A percentile compares a stretch with the other conserved stretches of the same genome.
These are phyloP conservation scores for Discostella pseudostelligera DNA, from an alignment of 108 stramenopile genomes.

Conservation along the genomic window DNA sequence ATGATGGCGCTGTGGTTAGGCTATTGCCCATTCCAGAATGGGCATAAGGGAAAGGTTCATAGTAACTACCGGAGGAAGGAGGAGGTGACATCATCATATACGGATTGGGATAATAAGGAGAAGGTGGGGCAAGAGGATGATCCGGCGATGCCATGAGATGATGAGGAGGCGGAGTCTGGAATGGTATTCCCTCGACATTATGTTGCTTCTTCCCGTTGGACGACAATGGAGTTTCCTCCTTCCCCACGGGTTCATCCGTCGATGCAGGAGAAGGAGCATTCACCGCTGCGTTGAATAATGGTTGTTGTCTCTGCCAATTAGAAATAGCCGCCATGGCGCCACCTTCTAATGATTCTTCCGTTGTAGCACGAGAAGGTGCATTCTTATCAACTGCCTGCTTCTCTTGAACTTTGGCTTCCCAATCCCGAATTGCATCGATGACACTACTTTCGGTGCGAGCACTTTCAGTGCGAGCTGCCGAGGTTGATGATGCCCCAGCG, in stretches of 20 bases:
- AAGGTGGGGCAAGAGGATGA: constrained; percentile 3
- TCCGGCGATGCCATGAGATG: constrained; percentile 5
- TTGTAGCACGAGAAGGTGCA: constrained; percentile 15
- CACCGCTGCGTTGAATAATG: neutral
- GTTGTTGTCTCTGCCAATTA: neutral
- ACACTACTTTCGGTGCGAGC: too few relatives aligned
- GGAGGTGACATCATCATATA: neutral
- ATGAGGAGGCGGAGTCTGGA: neutral
- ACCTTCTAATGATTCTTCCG: constrained; percentile 10
- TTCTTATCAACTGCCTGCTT: too few relatives aligned
- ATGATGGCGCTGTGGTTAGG: constrained; percentile 13
- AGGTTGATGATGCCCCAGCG: neutral
- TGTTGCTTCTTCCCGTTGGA: neutral
- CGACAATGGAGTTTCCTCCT: neutral
- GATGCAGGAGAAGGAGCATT: constrained; percentile 37
- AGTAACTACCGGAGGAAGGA: neutral
- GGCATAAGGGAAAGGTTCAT: neutral
- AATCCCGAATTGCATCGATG: too few relatives aligned
- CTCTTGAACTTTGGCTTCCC: too few relatives aligned
- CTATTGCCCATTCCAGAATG: constrained; percentile 18
- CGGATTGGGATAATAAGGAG: constrained; percentile 4
- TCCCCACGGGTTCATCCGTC: constrained; percentile 30
- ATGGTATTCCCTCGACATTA: neutral
- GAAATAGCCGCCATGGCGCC: constrained; percentile 10
- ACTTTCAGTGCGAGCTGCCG: too few relatives aligned